Percentiles rank a stretch among this genome's conserved stretches.
These are phyloP conservation scores for Hanseniaspora jakobsenii DNA, from an alignment of 805 yeast species.

Conservation along the genomic window DNA sequence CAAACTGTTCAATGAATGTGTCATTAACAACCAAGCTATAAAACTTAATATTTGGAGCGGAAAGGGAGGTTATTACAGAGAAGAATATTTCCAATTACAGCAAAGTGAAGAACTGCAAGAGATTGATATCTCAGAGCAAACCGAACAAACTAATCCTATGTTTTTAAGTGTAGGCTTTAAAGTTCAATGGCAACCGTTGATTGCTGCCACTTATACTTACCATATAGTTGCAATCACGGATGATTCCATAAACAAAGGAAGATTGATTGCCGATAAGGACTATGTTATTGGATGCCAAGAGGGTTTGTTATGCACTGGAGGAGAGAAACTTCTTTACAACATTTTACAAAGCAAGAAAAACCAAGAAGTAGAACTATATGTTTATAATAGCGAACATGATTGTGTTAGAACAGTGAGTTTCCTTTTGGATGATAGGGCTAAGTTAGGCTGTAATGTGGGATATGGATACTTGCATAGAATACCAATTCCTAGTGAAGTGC, in stretches of 20 bases:
- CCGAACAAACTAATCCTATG: slow-evolving; percentile 22
- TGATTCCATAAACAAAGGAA: slow-evolving; percentile 63
- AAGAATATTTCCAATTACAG: slow-evolving; percentile 27
- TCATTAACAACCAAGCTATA: slow-evolving; percentile 26
- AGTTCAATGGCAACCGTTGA: slow-evolving; percentile 65
- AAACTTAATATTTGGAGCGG: slow-evolving; percentile 70
- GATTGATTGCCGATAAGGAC: slow-evolving; percentile 68
- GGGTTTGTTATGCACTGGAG: slow-evolving; percentile 76
- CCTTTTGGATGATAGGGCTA: slow-evolving; percentile 68
- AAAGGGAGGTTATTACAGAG: slow-evolving; percentile 57
- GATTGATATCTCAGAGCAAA: slow-evolving; percentile 20
- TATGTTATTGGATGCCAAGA: slow-evolving; percentile 80
- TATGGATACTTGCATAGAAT: slow-evolving; percentile 78
- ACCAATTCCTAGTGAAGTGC: slow-evolving; percentile 38
- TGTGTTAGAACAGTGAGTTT: slow-evolving; percentile 77
- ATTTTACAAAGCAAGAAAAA: slow-evolving; percentile 45
- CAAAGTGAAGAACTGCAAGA: slow-evolving; percentile 27
- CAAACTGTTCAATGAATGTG: slow-evolving; percentile 14
- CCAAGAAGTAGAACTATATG: slow-evolving; percentile 45
- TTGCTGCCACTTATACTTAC: slow-evolving; percentile 73
- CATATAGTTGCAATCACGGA: slow-evolving; percentile 65
- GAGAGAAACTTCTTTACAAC: slow-evolving; percentile 64
- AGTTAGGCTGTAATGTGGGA: slow-evolving; percentile 89
- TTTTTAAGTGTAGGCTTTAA: slow-evolving; percentile 51
- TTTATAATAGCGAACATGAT: slow-evolving; percentile 80